Conservation (phyloP, 768 basidiomycete species). For the Hericium erinaceus region DNA sequence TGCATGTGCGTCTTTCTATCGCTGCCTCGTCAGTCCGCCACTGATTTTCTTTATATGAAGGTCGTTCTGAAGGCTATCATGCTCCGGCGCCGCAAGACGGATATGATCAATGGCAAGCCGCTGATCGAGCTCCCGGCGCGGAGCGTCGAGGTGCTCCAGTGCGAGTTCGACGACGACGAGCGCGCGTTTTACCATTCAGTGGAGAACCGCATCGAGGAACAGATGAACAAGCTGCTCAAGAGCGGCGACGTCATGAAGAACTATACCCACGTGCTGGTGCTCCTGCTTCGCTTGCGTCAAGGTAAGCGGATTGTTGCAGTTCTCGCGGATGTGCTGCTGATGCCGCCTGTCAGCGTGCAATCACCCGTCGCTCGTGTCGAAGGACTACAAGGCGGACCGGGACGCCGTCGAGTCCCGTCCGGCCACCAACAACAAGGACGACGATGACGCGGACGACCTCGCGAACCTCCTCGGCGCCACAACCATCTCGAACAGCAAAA, state of each 20-base stretch:
- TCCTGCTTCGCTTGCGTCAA: slow-evolving; percentile 81
- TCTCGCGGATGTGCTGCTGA: neutral
- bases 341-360: slow-evolving; percentile 58
- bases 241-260: slow-evolving; percentile 40
- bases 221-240: slow-evolving; percentile 48
- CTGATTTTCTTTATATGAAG: slow-evolving; percentile 22
- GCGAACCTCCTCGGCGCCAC: slow-evolving; percentile 64
- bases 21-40: neutral
- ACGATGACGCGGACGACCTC: slow-evolving; percentile 65
- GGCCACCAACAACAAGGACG: slow-evolving; percentile 36
- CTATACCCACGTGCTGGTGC: slow-evolving; percentile 62
- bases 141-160: slow-evolving; percentile 59
- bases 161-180: slow-evolving; percentile 72
- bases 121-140: slow-evolving; percentile 76
- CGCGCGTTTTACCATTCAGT: slow-evolving; percentile 69
- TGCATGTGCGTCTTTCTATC: slow-evolving; percentile 46
- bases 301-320: slow-evolving; percentile 16
- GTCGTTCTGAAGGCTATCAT: slow-evolving; percentile 79
- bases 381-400: slow-evolving; percentile 62
- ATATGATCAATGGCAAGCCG: slow-evolving; percentile 65
- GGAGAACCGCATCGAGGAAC: slow-evolving; percentile 54
- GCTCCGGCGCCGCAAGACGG: slow-evolving; percentile 79
- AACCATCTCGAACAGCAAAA: slow-evolving; percentile 46
- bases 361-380: slow-evolving; percentile 75
- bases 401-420: slow-evolving; percentile 68